Evolutionary conservation across 1,139 yeast species (phyloP).

Genomic region (Candida anutae): DNA sequence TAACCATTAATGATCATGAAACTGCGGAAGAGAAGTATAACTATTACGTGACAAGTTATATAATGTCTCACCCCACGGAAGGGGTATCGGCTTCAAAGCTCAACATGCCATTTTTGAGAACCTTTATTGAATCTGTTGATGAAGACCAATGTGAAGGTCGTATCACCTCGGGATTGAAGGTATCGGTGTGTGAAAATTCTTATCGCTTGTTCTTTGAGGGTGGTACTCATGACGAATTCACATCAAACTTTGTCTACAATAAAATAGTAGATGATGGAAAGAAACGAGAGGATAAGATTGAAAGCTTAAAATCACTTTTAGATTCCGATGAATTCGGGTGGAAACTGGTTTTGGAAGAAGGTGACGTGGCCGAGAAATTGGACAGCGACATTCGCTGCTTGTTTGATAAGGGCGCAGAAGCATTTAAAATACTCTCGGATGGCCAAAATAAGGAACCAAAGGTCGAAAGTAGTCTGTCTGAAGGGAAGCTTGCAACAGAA

Average conservation of each 20-base stretch:
- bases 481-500: conserved; percentile 2
- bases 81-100: conserved; percentile 84
- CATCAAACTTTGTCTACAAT: conserved; percentile 44
- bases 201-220: conserved; percentile 78
- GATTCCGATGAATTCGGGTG: conserved; percentile 33
- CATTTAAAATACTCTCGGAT: conserved; percentile 16
- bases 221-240: conserved; percentile 75
- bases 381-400: conserved; percentile 20
- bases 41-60: conserved; percentile 84
- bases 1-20: conserved; percentile 73
- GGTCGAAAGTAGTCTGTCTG: conserved; percentile 3
- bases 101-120: conserved; percentile 63
- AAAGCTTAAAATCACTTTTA: conserved; percentile 18
- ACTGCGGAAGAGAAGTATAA: conserved; percentile 80
- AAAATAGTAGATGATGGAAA: conserved; percentile 21
- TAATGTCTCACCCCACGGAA: conserved; percentile 95
- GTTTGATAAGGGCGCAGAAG: conserved; percentile 26
- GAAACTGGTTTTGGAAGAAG: conserved; percentile 25
- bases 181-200: conserved; percentile 71
- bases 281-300: conserved; percentile 19
- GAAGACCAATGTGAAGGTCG: conserved; percentile 62
- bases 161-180: conserved; percentile 66
- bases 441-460: conserved; percentile 10
- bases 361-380: conserved; percentile 12
- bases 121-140: conserved; percentile 49